Base-by-base conservation (phyloP, 257 asterid genomes). In the Gentiana macrophylla region DNA sequence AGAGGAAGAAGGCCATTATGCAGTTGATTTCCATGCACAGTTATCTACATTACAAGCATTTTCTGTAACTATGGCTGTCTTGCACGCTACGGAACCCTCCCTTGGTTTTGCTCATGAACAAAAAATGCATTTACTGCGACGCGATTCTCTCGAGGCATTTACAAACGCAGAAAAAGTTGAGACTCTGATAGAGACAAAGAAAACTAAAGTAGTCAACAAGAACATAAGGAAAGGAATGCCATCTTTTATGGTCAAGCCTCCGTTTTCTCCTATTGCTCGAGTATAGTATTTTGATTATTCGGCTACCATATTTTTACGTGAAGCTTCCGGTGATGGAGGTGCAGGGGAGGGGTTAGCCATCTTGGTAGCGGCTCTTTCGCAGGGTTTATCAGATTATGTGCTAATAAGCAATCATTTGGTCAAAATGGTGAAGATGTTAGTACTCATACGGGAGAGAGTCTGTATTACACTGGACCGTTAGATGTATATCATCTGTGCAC, bases 191-290 rank as follows among this genome's bases (percentile, higher is more conserved):
- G 24, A 15, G 0, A 94, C 81, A 53, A 90, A 79, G 71, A 82
- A 73, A 34, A 32, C 59, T 47, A 71, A 53, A 62, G 24, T 15
- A 15, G 71, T 62, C 46, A 62, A 45, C 70, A 78, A 69, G 70
- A 77, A 71, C 72, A 57, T 63, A 67, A 88, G 73, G 62, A 80
- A 74, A 66, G 74, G 51, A 4, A 12, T 82, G 67, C 83, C 94
- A 41, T 81, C 94, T 63, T 87, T 91, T 48, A 71, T 68, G 3
- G 53, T 84, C 62, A 77, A 83, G 62, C 96, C 98, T 6, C 96
- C 96, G 0, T 87, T 91, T 72, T 91, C 98, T 65, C 95, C 98
- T 1, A 83, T 91, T 53, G 73, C 82, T 68, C 81, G 96, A 49
- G 95, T 79, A 8, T 90, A 86, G 72, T 53, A 49, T 62, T 53